Conservation (phyloP, 2,329 filamentous ascomycete species). For the Dothistroma pini region DNA sequence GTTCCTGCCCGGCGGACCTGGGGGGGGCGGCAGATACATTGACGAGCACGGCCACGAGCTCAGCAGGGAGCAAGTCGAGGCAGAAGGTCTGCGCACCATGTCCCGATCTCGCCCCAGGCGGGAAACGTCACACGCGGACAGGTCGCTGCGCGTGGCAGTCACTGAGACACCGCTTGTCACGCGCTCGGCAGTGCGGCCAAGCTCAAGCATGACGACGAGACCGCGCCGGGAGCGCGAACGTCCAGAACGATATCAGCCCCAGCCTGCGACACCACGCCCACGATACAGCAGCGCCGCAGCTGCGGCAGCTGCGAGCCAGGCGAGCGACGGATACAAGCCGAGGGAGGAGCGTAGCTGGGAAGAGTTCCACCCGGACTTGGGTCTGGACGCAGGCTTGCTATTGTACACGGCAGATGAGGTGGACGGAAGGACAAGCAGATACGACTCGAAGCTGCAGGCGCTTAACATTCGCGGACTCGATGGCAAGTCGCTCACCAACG, state of each 20-base stretch:
- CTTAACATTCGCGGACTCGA: conserved; percentile 21
- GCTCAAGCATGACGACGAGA: conserved; percentile 24
- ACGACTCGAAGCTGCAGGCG: conserved; percentile 44
- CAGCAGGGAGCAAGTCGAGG: conserved; percentile 44
- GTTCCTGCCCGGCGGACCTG: conserved; percentile 83
- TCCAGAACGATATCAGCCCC: conserved; percentile 33
- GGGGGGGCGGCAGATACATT: conserved; percentile 79
- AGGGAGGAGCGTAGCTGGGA: conserved; percentile 96
- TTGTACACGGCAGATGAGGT: conserved; percentile 80
- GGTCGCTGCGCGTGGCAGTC: conserved; percentile 1
- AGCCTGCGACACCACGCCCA: conserved; percentile 53
- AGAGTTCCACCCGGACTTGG: conserved; percentile 92
- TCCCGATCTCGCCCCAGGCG: conserved; percentile 34
- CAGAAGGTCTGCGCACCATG: conserved; percentile 16
- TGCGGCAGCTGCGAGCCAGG: conserved; percentile 79
- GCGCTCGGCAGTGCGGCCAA: conserved; percentile 17
- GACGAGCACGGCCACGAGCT: conserved; percentile 66
- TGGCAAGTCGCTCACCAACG: conserved; percentile 20
- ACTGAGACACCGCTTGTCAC: conserved; percentile 18
- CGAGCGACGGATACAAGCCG: conserved; percentile 95
- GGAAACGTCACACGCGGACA: conserved; percentile 2
- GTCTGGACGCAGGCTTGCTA: conserved; percentile 77
- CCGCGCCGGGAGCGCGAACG: conserved; percentile 30
- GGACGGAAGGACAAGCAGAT: conserved; percentile 58
- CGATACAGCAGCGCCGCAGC: conserved; percentile 84